Percentiles rank a stretch among this genome's conserved stretches.
These are phyloP conservation scores for Rhynchospora pubera DNA, from an alignment of 176 grass and related monocot genomes.

Conservation along the genomic window DNA sequence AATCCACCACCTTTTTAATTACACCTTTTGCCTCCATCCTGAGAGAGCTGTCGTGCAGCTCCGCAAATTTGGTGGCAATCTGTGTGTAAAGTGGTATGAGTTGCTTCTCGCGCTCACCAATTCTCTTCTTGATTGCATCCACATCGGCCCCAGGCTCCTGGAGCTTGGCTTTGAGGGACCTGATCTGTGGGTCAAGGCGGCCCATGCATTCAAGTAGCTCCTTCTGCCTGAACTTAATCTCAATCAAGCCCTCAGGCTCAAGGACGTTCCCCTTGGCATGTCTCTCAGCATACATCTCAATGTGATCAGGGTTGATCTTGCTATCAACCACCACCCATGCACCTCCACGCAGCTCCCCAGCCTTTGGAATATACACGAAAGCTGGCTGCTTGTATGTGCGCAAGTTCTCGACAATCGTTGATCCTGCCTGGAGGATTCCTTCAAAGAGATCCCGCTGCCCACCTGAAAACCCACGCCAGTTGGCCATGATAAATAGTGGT, in stretches of 20 bases:
- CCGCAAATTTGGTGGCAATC: conserved; percentile 89
- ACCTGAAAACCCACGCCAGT: conserved; percentile 98
- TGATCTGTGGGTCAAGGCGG: conserved; percentile 74
- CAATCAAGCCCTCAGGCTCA: conserved; percentile 82
- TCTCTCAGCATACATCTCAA: conserved; percentile 93
- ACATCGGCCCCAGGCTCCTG: conserved; percentile 46
- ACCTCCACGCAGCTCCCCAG: conserved; percentile 82
- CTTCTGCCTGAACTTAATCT: conserved; percentile 89
- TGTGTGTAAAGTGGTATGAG: conserved; percentile 82
- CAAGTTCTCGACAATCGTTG: conserved; percentile 91
- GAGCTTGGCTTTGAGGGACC: conserved; percentile 52
- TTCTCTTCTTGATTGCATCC: conserved; percentile 48
- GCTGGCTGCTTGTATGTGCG: conserved; percentile 88
- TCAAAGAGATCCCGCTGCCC: conserved; percentile 97
- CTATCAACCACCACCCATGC: conserved; percentile 99
- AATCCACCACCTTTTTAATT: conserved; percentile 72
- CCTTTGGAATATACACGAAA: conserved; percentile 95
- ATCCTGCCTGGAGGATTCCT: conserved; percentile 99
- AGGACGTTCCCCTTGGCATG: conserved; percentile 91
- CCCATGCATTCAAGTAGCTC: conserved; percentile 87
- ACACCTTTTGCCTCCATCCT: conserved; percentile 95
- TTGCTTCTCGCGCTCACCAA: conserved; percentile 52
- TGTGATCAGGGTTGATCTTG: conserved; percentile 95
- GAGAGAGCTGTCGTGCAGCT: conserved; percentile 76
- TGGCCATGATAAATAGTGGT: conserved; percentile 92